Evolutionary conservation across 2,329 filamentous ascomycete genomes (phyloP), one percentile per base, ranked within the genome.

Genomic region (Talaromyces marneffei): DNA sequence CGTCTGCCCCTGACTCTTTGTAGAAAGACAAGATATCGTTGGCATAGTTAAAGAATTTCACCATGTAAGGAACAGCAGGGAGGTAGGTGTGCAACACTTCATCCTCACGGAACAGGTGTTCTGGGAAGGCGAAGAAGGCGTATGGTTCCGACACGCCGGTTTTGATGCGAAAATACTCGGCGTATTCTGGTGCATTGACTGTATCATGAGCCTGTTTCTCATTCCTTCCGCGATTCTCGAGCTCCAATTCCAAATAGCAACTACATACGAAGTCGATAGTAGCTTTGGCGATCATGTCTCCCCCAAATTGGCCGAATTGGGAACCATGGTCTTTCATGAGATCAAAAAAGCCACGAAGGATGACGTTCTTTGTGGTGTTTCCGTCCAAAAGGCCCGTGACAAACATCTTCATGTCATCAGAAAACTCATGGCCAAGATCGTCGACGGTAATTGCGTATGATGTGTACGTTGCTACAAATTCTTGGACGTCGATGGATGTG

Each of bases 1-100:
- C 55, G 16, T 48, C 56, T 9, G 35, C 52, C 25, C 16, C 25
- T 8, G 44, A 29, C 35, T 62, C 60, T 31, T 59, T 62, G 44
- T 62, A 62, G 37, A 59, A 62, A 8, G 60, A 53, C 6, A 59
- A 18, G 4, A 62, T 14, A 14, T 62, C 60, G 35, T 62, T 62
- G 12, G n/a, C 44, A 35, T 31, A 54, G 39, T 59, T 42, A 33
- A 62, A 53, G 25, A 33, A 62, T 16, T 55, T 18, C 16, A 59
- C 35, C 25, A 62, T 48, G 12, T 46, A 42, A 20, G 60, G 56
- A 18, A 62, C 55, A 2, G 55, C 40, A 23, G 42, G 46, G 16
- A 62, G 46, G 23, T 59, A 59, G 35, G 18, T 5, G 4, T 59
- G 37, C 35, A 62, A 9, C 3, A 53, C 6, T 10, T 35, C 20